Base-by-base conservation (phyloP, 1,139 yeast species). In the Fermentozyma sake region DNA sequence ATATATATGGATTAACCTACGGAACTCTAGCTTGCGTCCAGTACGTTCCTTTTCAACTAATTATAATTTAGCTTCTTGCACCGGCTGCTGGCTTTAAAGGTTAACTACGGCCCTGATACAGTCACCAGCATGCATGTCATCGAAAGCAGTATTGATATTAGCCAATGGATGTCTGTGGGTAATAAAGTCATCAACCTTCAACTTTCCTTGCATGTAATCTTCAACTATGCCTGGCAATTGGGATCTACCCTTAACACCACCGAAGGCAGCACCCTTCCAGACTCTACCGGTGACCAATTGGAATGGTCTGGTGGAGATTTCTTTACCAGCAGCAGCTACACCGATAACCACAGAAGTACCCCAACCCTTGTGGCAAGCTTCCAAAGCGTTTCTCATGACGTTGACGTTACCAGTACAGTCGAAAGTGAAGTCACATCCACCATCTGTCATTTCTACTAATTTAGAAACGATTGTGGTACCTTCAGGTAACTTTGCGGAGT, bases 281-380 rank as follows among this genome's bases (percentile, higher is more conserved):
- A 84, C 95, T 65, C 98, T 80, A 48, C 98, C 98, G 24, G 98
- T 91, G 43, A 93, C 97, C 59, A 91, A 76, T 69, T 91, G 97
- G 86, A 91, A 91, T 37, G 98, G 98, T 64, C 97, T 79, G 30
- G 97, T 91, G 30, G 95, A 65, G 42, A 93, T 89, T 63, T 91
- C 97, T 61, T 87, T 74, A 46, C 98, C 98, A 27, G 97, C 95
- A 44, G 96, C 95, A 25, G 98, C 98, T 45, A 93, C 98, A 55
- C 98, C 98, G 54, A 91, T 91, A 50, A 91, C 70, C 47, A 91
- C 72, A 14, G 96, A 86, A 50, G 80, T 77, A 60, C 98, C 98
- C 97, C 98, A 93, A 41, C 98, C 98, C 67, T 89, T 89, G 70
- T 91, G 97, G 58, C 96, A 86, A 19, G 96, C 86, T 68, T 91